Percentiles rank a stretch among this genome's conserved stretches.
Evolutionary conservation across 2,329 filamentous ascomycete species (phyloP).

Genomic region (Diaporthe citri): DNA sequence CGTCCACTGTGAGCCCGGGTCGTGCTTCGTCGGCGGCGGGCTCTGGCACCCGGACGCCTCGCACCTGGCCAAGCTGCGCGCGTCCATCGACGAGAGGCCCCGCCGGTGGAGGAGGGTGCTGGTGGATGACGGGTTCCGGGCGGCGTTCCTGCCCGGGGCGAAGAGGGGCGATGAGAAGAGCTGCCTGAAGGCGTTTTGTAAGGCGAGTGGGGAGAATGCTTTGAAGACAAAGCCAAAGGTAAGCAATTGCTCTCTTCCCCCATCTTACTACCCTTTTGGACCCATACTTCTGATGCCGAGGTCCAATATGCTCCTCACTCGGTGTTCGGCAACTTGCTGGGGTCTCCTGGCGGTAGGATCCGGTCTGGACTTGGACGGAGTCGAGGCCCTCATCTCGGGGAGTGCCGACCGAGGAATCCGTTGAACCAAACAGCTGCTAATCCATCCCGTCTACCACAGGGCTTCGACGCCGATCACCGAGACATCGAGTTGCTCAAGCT

Average conservation of each 20-base stretch:
- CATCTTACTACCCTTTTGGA: background rate
- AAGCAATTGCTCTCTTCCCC: conserved; percentile 44
- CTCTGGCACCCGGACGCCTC: conserved; percentile 82
- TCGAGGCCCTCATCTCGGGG: background rate
- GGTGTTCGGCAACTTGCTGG: conserved; percentile 9
- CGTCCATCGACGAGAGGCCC: conserved; percentile 81
- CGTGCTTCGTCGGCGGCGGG: conserved; percentile 83
- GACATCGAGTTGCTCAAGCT: conserved; percentile 87
- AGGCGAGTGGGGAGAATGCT: conserved; percentile 78
- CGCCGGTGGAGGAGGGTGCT: conserved; percentile 77
- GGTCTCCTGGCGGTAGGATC: background rate
- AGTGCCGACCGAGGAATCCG: background rate
- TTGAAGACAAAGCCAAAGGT: conserved; percentile 91
- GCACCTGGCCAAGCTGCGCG: conserved; percentile 75
- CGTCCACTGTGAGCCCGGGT: conserved; percentile 80
- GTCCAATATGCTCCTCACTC: background rate
- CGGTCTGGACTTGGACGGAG: background rate
- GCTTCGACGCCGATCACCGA: conserved; percentile 78
- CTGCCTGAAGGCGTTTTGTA: conserved; percentile 77
- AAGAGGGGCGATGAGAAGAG: conserved; percentile 66
- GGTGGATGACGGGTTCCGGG: conserved; percentile 69
- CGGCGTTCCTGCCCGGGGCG: conserved; percentile 72
- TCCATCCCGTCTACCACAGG: conserved; percentile 61
- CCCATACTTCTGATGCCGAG: background rate
- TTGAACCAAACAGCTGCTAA: conserved; percentile 2